Evolutionary conservation across 2,329 filamentous ascomycete species (phyloP).

Genomic region (Penicillium sclerotiorum): DNA sequence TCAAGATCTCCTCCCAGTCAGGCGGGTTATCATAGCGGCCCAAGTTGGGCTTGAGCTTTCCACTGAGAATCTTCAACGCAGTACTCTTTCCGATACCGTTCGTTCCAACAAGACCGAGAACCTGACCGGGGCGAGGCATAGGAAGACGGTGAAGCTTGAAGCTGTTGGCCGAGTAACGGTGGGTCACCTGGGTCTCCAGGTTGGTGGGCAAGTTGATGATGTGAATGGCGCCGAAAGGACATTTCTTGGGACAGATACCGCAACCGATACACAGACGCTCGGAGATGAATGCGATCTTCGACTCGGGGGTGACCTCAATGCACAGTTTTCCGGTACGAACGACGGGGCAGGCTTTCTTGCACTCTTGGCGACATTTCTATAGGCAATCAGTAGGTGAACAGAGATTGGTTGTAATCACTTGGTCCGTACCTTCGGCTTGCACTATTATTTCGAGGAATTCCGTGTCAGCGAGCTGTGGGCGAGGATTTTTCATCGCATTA

Average conservation of each 20-base stretch:
- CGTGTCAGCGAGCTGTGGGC: constrained; percentile 43
- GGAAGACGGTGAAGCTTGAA: constrained; percentile 98
- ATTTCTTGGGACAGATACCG: constrained; percentile 99
- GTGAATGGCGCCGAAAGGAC: constrained; percentile 96
- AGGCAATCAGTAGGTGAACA: constrained; percentile 31
- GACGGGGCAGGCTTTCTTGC: constrained; percentile 97
- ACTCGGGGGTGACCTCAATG: constrained; percentile 86
- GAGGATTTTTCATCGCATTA: constrained; percentile 36
- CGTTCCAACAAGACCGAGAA: constrained; percentile 93
- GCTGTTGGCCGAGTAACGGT: constrained; percentile 98
- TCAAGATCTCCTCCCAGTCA: constrained; percentile 98
- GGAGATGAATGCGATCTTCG: constrained; percentile 97
- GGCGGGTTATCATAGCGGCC: constrained; percentile 94
- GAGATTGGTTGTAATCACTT: too few relatives aligned
- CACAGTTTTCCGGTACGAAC: constrained; percentile 96
- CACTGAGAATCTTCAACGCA: constrained; percentile 97
- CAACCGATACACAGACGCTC: constrained; percentile 96
- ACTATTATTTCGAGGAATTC: constrained; percentile 55
- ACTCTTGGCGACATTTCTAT: constrained; percentile 97
- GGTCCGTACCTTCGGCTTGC: constrained; percentile 79
- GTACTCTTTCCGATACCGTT: constrained; percentile 99
- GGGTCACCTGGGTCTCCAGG: constrained; percentile 95
- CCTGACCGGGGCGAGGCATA: constrained; percentile 92
- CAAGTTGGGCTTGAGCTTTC: constrained; percentile 97
- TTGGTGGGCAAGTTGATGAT: constrained; percentile 99